These are phyloP conservation scores for Tolypocladium amazonense DNA, from an alignment of 2,329 filamentous ascomycete genomes.

Conservation along the genomic window DNA sequence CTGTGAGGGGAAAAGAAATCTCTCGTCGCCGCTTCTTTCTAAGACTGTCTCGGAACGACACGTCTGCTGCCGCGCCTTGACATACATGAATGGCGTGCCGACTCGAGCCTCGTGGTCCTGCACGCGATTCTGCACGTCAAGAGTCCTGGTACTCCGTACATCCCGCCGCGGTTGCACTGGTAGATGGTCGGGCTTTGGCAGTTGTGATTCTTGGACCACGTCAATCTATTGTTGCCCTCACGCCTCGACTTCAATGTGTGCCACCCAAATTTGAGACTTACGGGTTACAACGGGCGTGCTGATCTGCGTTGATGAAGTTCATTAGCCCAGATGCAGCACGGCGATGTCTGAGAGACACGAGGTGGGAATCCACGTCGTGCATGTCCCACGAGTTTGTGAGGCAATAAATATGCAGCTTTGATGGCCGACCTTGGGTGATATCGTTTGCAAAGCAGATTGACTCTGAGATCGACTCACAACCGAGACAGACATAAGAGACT, in stretches of 20 bases:
- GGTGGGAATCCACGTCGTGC: not conserved
- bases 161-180: not conserved
- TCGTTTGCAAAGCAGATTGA: not conserved
- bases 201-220: not conserved
- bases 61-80: not conserved
- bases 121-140: not conserved
- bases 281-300: not conserved
- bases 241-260: not conserved
- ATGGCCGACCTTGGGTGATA: not conserved
- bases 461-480: not conserved
- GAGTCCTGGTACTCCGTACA: not conserved
- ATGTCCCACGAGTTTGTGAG: not conserved
- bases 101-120: not conserved
- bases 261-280: not conserved
- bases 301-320: not conserved
- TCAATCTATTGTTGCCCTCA: not conserved
- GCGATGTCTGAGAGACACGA: not conserved
- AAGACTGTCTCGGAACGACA: not conserved
- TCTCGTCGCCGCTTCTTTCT: not conserved
- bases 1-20: not conserved
- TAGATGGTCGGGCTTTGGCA: not conserved
- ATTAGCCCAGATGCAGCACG: not conserved
- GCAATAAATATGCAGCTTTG: not conserved
- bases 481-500: not conserved
- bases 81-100: not conserved